These are phyloP conservation scores for Exophiala dermatitidis DNA, from an alignment of 2,329 filamentous ascomycete species.

Conservation along the genomic window DNA sequence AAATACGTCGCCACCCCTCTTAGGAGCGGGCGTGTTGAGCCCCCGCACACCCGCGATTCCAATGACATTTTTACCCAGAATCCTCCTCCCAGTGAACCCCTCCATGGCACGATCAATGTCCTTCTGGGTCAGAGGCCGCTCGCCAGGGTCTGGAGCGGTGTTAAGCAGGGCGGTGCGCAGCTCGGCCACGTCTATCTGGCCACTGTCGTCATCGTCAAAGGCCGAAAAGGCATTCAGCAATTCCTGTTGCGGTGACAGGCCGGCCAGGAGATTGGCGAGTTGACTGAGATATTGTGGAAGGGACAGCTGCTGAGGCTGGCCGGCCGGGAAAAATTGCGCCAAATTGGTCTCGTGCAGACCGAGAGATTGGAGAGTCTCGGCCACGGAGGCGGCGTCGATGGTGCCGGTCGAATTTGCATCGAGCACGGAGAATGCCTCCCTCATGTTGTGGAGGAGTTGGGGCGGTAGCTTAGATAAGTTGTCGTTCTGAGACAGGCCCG, in stretches of 20 bases:
- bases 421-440: slow-evolving; percentile 88
- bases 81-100: slow-evolving; percentile 75
- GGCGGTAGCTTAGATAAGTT: slow-evolving; percentile 56
- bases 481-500: slow-evolving; percentile 30
- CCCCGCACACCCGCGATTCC: slow-evolving; percentile 25
- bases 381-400: slow-evolving; percentile 74
- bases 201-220: slow-evolving; percentile 92
- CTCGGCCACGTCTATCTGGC: slow-evolving; percentile 78
- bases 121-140: slow-evolving; percentile 54
- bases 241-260: slow-evolving; percentile 70
- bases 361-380: slow-evolving; percentile 63
- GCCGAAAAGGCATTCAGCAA: slow-evolving; percentile 85
- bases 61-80: slow-evolving; percentile 58
- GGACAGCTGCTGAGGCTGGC: slow-evolving; percentile 63
- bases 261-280: slow-evolving; percentile 64
- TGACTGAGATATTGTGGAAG: slow-evolving; percentile 81
- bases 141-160: slow-evolving; percentile 69
- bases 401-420: slow-evolving; percentile 81
- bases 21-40: slow-evolving; percentile 34
- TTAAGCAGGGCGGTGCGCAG: slow-evolving; percentile 75
- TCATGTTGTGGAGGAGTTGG: slow-evolving; percentile 74
- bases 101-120: slow-evolving; percentile 84
- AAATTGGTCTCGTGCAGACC: slow-evolving; percentile 71
- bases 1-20: slow-evolving; percentile 77
- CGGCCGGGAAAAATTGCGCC: slow-evolving; percentile 74